Base-by-base conservation (phyloP, 1,284 basidiomycete genomes). In the Mycena sp. region DNA sequence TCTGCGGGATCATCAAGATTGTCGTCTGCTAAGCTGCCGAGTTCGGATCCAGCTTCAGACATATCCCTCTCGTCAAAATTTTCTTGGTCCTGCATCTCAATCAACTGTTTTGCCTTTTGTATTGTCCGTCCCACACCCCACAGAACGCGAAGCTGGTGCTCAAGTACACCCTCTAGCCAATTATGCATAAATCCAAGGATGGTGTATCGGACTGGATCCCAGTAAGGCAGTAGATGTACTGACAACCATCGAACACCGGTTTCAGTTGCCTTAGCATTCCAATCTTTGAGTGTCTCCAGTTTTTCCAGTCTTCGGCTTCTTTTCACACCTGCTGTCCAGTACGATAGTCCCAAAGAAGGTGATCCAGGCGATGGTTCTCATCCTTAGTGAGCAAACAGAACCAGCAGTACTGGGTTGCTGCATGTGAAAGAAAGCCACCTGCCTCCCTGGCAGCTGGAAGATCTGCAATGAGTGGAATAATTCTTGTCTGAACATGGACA, bases 131-230 rank as follows among this genome's bases (percentile, higher is more conserved):
- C 72, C 61, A 74, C 65, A 6, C 72, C 70, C 73, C 72, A 75
- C 5, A 70, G 58, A 16, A 54, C 35, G 6, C 70, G 69, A 45
- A 71, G 58, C 48, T 77, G 74, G 65, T 74, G 65, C 60, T 75
- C 61, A 19, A 76, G 58, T 23, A 77, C 54, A 14, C 76, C 75
- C 56, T 75, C 73, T 37, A 73, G 45, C 73, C 75, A 78, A 52
- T 76, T 76, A 57, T 77, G 76, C 72, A 78, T 74, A 28, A 71
- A 68, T 10, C 76, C 75, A 16, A 78, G 65, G 19, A 77, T 53
- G 12, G 68, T 66, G 66, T 76, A 71, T 19, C 67, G 61, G 16
- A 77, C 71, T 38, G 74, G 75, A 51, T 77, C 72, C 54, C 74
- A 67, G 51, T 75, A 77, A 38, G 61, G 50, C 2, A 74, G 57